Conservation (phyloP, 2,329 filamentous ascomycete genomes). For the Endothia cerciana region DNA sequence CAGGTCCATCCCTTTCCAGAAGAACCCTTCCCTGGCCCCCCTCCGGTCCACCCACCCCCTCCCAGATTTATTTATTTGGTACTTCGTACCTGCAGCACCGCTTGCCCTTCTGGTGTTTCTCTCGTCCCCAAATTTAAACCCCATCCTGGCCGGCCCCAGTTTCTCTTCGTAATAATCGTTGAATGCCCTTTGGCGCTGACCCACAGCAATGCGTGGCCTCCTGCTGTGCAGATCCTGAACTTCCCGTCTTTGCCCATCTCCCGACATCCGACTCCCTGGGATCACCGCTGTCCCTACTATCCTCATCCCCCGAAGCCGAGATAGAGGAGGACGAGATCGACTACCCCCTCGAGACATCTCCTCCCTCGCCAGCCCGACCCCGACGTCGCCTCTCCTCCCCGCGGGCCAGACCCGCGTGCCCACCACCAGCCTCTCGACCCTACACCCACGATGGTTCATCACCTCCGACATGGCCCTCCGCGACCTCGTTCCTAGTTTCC, state of each 20-base stretch:
- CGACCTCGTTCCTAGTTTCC: slow-evolving; percentile 40
- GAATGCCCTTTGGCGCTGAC: not conserved
- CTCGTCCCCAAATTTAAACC: not conserved
- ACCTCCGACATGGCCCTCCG: slow-evolving; percentile 29
- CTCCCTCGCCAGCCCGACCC: not conserved
- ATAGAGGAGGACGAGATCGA: not conserved
- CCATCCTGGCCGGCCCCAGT: slow-evolving; percentile 5
- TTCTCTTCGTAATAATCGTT: not conserved
- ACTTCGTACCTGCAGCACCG: not conserved
- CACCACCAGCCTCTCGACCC: not conserved
- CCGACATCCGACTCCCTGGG: slow-evolving; percentile 10
- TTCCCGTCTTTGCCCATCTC: slow-evolving; percentile 5
- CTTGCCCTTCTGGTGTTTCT: not conserved
- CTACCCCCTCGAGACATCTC: not conserved
- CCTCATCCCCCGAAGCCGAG: not conserved
- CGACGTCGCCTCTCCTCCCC: not conserved
- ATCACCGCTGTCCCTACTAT: not conserved
- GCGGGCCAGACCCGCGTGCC: not conserved
- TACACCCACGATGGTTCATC: slow-evolving; percentile 15
- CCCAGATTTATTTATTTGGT: not conserved
- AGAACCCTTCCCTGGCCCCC: not conserved
- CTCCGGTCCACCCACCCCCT: not conserved
- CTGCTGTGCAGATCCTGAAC: slow-evolving; percentile 8
- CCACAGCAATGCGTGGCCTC: slow-evolving; percentile 16
- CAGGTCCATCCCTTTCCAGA: too few species aligned